phyloP scores from a whole-genome alignment of 306 rosid species.

The Lablab purpureus region DNA sequence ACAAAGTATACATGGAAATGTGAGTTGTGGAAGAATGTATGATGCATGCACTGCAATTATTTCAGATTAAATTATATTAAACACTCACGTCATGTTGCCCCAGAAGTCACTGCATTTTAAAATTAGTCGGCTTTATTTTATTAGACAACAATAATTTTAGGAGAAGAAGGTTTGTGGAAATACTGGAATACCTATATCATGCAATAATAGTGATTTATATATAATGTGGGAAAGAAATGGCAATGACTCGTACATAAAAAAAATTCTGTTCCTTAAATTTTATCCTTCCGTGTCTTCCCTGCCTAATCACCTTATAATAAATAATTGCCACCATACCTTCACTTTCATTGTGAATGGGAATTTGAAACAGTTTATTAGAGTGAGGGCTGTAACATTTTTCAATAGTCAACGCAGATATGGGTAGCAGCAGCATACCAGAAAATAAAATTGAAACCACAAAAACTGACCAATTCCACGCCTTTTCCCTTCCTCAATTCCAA shows the following conservation, averaged over 20 bases:
- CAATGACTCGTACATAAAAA: background rate
- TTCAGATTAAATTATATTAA: constrained; percentile 29
- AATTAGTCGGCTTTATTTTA: constrained; percentile 33
- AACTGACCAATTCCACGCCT: constrained; percentile 47
- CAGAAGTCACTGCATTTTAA: constrained; percentile 33
- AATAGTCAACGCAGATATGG: constrained; percentile 55
- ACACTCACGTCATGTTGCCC: constrained; percentile 45
- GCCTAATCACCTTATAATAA: constrained; percentile 49
- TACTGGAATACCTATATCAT: background rate
- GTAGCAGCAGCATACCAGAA: constrained; percentile 28
- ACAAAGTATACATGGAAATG: background rate
- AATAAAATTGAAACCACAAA: constrained; percentile 50
- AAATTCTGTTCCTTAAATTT: constrained; percentile 36
- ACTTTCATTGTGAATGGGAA: constrained; percentile 51
- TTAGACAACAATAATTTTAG: constrained; percentile 12
- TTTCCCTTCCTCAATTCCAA: constrained; percentile 41
- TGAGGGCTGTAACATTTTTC: constrained; percentile 47
- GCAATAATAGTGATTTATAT: background rate
- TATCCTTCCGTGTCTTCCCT: constrained; percentile 41
- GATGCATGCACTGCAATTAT: constrained; percentile 47
- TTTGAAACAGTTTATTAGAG: constrained; percentile 51
- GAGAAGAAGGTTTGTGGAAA: constrained; percentile 36
- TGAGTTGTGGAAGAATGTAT: constrained; percentile 34
- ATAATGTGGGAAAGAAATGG: constrained; percentile 29
- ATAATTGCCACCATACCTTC: constrained; percentile 35